Percentiles rank a stretch among this genome's conserved stretches.
Evolutionary conservation across 2,329 filamentous ascomycete species (phyloP).

Genomic region (Aureobasidium vineae): DNA sequence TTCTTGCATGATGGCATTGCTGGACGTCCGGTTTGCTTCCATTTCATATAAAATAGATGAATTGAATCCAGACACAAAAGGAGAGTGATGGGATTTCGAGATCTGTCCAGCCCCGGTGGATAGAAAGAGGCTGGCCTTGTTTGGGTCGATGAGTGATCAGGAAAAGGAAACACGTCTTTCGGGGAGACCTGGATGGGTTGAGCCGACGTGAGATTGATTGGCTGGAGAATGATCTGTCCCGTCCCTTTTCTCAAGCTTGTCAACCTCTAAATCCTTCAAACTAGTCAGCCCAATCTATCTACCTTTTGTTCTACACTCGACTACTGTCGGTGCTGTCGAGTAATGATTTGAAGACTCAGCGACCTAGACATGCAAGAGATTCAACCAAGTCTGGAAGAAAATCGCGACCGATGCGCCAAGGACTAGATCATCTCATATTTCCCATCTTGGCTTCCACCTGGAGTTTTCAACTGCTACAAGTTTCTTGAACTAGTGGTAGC

Average conservation of each 20-base stretch:
- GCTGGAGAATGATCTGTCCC: background rate
- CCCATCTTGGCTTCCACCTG: background rate
- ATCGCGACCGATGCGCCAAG: slow-evolving; percentile 4
- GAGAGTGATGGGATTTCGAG: slow-evolving; percentile 8
- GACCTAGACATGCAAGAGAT: background rate
- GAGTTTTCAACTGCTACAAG: background rate
- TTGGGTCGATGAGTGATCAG: background rate
- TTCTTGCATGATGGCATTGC: background rate
- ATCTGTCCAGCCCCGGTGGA: background rate
- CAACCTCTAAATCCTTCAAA: background rate
- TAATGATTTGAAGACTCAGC: background rate
- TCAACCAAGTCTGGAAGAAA: background rate
- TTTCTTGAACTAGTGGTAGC: background rate
- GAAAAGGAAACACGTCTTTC: slow-evolving; percentile 4
- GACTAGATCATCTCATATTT: background rate
- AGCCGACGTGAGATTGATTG: slow-evolving; percentile 5
- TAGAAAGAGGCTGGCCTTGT: background rate
- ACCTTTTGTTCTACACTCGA: background rate
- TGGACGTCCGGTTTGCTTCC: background rate
- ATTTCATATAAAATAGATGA: background rate
- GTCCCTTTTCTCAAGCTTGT: background rate
- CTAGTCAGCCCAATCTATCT: slow-evolving; percentile 13
- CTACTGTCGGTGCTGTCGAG: slow-evolving; percentile 4
- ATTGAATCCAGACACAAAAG: background rate
- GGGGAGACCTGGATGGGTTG: background rate